phyloP scores from a whole-genome alignment of 495 filamentous ascomycete genomes.

The Chaetomidium leptoderma region DNA sequence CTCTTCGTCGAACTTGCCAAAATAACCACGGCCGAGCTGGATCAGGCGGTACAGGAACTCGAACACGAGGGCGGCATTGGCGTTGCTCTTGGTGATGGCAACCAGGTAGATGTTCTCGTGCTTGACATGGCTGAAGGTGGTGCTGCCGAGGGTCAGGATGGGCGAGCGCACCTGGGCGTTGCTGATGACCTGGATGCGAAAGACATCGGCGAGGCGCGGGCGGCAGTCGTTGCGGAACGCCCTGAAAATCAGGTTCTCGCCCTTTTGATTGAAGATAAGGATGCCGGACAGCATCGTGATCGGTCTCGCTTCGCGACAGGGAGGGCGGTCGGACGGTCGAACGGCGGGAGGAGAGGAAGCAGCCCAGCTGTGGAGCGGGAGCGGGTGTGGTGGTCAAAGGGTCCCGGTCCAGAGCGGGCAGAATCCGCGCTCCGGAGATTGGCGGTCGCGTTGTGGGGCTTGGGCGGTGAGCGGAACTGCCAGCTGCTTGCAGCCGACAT shows the following conservation, averaged over 20 bases:
- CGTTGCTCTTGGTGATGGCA: slow-evolving; percentile 97
- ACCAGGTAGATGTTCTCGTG: slow-evolving; percentile 99
- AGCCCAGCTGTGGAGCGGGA: not conserved
- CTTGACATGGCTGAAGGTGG: slow-evolving; percentile 98
- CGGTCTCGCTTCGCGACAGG: not conserved
- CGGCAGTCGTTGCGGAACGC: slow-evolving; percentile 97
- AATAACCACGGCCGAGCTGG: slow-evolving; percentile 87
- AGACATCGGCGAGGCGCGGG: slow-evolving; percentile 94
- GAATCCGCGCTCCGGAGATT: slow-evolving; percentile 3
- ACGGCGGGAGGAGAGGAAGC: not conserved
- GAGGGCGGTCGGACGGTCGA: not conserved
- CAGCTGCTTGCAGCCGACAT: not conserved
- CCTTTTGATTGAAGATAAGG: slow-evolving; percentile 98
- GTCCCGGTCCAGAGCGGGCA: not conserved
- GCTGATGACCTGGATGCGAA: slow-evolving; percentile 99
- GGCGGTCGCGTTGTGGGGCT: not conserved
- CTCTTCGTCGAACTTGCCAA: slow-evolving; percentile 99
- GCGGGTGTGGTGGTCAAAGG: not conserved
- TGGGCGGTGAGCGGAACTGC: not conserved
- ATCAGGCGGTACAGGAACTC: slow-evolving; percentile 95
- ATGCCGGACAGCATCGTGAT: slow-evolving; percentile 88
- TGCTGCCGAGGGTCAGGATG: slow-evolving; percentile 94
- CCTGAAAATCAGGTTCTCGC: slow-evolving; percentile 98
- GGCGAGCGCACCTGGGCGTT: slow-evolving; percentile 97
- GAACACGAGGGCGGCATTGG: slow-evolving; percentile 97